Percentiles rank a stretch among this genome's conserved stretches.
Conservation (phyloP, 495 filamentous ascomycete genomes). For the Glarea lozoyensis region DNA sequence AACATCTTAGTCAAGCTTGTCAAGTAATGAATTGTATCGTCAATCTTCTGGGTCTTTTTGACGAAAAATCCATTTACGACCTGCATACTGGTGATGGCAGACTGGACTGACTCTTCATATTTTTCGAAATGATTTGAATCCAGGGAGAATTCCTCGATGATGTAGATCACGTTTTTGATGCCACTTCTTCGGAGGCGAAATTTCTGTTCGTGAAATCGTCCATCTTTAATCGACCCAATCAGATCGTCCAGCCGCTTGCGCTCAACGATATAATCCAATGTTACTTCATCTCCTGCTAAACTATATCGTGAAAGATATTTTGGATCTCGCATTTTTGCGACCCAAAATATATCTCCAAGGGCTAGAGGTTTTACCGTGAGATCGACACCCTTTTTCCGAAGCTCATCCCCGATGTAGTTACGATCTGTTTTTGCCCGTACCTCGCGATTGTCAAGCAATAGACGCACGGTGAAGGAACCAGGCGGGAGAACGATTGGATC, state of each 20-base stretch:
- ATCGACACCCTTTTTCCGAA: slow-evolving; percentile 55
- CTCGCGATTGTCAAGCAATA: slow-evolving; percentile 72
- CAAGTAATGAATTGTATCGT: slow-evolving; percentile 74
- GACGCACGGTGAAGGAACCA: slow-evolving; percentile 59
- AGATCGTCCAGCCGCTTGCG: slow-evolving; percentile 79
- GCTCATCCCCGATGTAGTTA: slow-evolving; percentile 68
- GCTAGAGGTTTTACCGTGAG: slow-evolving; percentile 59
- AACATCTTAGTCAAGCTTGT: slow-evolving; percentile 65
- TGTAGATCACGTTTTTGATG: slow-evolving; percentile 66
- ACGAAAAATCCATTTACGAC: slow-evolving; percentile 78
- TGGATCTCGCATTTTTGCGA: slow-evolving; percentile 60
- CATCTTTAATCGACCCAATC: slow-evolving; percentile 70
- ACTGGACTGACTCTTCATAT: slow-evolving; percentile 58
- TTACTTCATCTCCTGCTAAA: slow-evolving; percentile 65
- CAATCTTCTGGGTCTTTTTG: slow-evolving; percentile 66
- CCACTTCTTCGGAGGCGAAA: slow-evolving; percentile 66
- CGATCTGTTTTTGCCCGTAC: slow-evolving; percentile 67
- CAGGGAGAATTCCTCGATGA: slow-evolving; percentile 66
- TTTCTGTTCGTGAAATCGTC: slow-evolving; percentile 80
- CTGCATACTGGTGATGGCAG: slow-evolving; percentile 71
- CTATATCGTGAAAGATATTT: slow-evolving; percentile 44
- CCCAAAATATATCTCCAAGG: slow-evolving; percentile 74
- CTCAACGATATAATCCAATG: slow-evolving; percentile 77
- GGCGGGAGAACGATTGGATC: slow-evolving; percentile 52
- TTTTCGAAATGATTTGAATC: slow-evolving; percentile 35